These are phyloP conservation scores for Aaosphaeria arxii DNA, from an alignment of 2,329 filamentous ascomycete species.

Conservation along the genomic window DNA sequence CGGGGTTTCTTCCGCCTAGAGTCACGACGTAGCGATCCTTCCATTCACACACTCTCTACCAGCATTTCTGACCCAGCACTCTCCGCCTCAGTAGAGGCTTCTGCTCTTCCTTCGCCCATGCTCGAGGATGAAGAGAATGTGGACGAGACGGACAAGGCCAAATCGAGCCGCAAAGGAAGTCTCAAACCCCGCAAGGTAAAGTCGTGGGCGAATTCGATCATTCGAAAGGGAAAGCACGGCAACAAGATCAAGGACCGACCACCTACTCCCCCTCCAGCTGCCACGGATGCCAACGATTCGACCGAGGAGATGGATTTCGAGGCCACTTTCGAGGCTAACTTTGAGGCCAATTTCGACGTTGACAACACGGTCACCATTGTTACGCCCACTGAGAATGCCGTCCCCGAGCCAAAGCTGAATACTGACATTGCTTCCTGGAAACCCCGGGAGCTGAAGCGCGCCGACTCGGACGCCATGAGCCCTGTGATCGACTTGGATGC, in stretches of 20 bases:
- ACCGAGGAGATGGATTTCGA: constrained; percentile 35
- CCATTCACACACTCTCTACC: constrained; percentile 22
- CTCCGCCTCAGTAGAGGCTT: constrained; percentile 18
- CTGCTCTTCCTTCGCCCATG: constrained; percentile 24
- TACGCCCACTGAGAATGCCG: constrained; percentile 23
- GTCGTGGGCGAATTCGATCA: constrained; percentile 65
- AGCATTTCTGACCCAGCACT: constrained; percentile 36
- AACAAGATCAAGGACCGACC: constrained; percentile 43
- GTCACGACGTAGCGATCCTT: constrained; percentile 40
- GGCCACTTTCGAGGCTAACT: constrained; percentile 2
- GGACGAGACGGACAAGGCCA: constrained; percentile 43
- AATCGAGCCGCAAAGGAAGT: constrained; percentile 54
- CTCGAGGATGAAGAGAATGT: constrained; percentile 25
- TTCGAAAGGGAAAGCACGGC: constrained; percentile 57
- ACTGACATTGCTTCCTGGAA: constrained; percentile 37
- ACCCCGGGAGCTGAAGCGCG: constrained; percentile 36
- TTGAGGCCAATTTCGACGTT: constrained; percentile 40
- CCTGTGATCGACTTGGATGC: constrained; percentile 93
- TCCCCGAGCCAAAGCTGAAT: constrained; percentile 24
- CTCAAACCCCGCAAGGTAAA: constrained; percentile 67
- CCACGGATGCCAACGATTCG: constrained; percentile 21
- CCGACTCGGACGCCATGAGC: constrained; percentile 60
- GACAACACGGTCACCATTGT: constrained; percentile 43
- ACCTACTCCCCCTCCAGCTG: constrained; percentile 25
- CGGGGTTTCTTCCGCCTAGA: constrained; percentile 51